These are phyloP conservation scores for Hanseniaspora hatyaiensis DNA, from an alignment of 805 yeast genomes.

Conservation along the genomic window DNA sequence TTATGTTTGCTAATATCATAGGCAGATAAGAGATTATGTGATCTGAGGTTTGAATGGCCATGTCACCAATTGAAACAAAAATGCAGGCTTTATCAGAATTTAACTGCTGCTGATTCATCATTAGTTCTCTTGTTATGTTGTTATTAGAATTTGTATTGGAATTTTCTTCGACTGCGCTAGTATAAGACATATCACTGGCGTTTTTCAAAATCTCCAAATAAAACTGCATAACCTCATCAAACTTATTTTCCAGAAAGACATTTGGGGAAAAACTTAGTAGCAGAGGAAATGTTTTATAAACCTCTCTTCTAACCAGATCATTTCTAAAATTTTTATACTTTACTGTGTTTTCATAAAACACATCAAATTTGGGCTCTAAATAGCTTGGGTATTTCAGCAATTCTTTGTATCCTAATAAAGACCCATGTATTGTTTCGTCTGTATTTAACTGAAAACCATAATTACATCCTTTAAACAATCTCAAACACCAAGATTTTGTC, in stretches of 20 bases:
- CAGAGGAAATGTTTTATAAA: constrained; percentile 72
- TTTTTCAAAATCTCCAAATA: constrained; percentile 68
- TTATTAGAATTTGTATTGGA: constrained; percentile 16
- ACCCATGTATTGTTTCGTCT: constrained; percentile 74
- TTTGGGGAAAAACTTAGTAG: constrained; percentile 68
- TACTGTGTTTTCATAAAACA: constrained; percentile 63
- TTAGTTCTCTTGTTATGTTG: constrained; percentile 8
- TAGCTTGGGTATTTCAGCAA: constrained; percentile 56
- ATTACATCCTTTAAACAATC: constrained; percentile 57
- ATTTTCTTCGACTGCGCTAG: constrained; percentile 2
- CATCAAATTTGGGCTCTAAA: constrained; percentile 58
- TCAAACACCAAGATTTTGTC: constrained; percentile 63
- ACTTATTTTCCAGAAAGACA: constrained; percentile 64
- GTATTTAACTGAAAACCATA: constrained; percentile 42
- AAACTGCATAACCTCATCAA: constrained; percentile 67
- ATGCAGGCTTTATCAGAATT: constrained; percentile 57
- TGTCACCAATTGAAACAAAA: constrained; percentile 70
- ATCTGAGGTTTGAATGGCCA: constrained; percentile 62
- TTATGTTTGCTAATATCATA: constrained; percentile 68
- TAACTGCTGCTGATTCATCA: constrained; percentile 14
- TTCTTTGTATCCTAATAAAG: constrained; percentile 71
- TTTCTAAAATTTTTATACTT: constrained; percentile 68
- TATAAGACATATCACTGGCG: constrained; percentile 32
- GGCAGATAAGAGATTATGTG: constrained; percentile 81
- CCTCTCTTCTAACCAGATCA: constrained; percentile 64